Percentiles rank a stretch among this genome's conserved stretches.
Evolutionary conservation across 306 rosid genomes (phyloP).

Genomic region (Betula pendula): DNA sequence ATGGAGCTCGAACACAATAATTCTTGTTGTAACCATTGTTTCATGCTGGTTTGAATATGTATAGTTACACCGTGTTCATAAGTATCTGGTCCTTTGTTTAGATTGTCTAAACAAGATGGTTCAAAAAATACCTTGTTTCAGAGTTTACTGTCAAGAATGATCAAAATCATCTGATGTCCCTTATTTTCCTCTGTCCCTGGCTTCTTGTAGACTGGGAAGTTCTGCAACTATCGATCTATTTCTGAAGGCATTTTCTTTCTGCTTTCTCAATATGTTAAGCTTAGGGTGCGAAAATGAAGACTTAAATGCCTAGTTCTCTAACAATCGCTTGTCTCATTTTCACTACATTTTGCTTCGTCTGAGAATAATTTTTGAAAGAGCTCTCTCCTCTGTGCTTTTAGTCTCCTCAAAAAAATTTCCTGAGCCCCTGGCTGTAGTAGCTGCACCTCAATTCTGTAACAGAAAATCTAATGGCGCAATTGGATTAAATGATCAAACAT

Average conservation of each 20-base stretch:
- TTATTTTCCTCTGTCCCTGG: constrained; percentile 7
- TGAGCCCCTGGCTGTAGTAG: constrained; percentile 9
- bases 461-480: neutral
- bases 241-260: constrained; percentile 17
- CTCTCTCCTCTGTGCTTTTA: constrained; percentile 57
- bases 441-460: constrained; percentile 17
- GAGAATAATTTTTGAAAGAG: constrained; percentile 39
- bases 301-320: neutral
- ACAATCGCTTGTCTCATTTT: constrained; percentile 20
- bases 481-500: constrained; percentile 3
- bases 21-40: no score
- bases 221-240: constrained; percentile 20
- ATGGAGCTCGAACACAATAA: no score
- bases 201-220: constrained; percentile 28
- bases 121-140: constrained; percentile 11
- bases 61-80: no score
- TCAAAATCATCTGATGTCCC: constrained; percentile 15
- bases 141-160: constrained; percentile 12
- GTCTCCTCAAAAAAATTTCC: constrained; percentile 59
- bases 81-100: no score
- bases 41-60: no score
- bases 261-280: constrained; percentile 25
- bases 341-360: constrained; percentile 25
- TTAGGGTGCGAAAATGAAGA: constrained; percentile 20
- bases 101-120: constrained; percentile 1